phyloP scores from a whole-genome alignment of 2,329 filamentous ascomycete genomes.

The Trichoderma semiorbis region DNA sequence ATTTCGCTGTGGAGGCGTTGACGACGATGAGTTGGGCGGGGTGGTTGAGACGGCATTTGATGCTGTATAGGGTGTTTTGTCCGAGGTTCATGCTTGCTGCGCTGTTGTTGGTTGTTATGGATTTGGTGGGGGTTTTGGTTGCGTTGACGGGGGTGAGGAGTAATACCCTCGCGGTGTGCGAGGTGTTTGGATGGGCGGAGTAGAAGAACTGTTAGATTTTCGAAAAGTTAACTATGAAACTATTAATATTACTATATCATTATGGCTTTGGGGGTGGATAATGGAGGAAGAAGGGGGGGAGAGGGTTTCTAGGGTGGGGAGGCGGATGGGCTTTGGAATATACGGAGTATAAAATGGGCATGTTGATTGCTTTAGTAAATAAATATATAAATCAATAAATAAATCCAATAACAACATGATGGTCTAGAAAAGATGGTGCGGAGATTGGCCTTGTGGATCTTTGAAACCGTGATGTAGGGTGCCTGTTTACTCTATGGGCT shows the following conservation, averaged over 20 bases:
- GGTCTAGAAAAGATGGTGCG: not conserved
- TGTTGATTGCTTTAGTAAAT: not conserved
- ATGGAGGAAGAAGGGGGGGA: not conserved
- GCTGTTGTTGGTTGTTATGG: conserved; percentile 68
- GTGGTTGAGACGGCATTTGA: conserved; percentile 82
- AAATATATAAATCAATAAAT: not conserved
- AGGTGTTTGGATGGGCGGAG: conserved; percentile 81
- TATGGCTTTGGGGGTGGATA: not conserved
- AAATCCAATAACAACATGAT: not conserved
- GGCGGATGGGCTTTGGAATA: not conserved
- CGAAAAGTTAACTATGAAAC: not conserved
- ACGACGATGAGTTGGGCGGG: conserved; percentile 90
- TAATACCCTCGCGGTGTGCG: conserved; percentile 74
- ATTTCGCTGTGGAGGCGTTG: conserved; percentile 77
- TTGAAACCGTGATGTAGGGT: no score
- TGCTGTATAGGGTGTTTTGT: conserved; percentile 93
- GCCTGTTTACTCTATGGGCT: no score
- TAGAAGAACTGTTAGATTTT: conserved; percentile 23
- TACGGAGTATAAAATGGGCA: conserved; percentile 3
- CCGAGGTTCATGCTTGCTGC: conserved; percentile 86
- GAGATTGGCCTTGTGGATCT: not conserved
- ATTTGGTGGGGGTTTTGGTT: conserved; percentile 68
- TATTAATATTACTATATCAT: not conserved
- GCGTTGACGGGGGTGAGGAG: conserved; percentile 71
- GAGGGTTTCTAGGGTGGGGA: not conserved